A percentile compares a stretch with the other conserved stretches of the same genome.
phyloP scores from a whole-genome alignment of 495 filamentous ascomycete species.

The Tirmania nivea region DNA sequence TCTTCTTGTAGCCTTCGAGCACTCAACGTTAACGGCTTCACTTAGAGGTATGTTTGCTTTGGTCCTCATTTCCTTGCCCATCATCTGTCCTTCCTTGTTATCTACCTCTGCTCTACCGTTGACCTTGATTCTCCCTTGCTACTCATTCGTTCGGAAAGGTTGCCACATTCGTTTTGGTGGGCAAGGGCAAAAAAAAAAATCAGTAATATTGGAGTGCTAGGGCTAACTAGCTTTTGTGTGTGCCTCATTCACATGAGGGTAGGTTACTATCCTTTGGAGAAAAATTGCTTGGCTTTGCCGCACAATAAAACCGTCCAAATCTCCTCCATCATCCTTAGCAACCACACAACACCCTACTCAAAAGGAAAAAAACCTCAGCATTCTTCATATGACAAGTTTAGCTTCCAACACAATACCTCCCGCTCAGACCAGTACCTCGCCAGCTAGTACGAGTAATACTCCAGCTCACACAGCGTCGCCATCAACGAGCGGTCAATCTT shows the following conservation, averaged over 20 bases:
- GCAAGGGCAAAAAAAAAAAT: constrained; percentile 5
- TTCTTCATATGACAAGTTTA: constrained; percentile 21
- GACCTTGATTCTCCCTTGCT: no score
- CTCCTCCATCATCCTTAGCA: neutral
- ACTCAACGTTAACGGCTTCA: no score
- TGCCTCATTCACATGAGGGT: constrained; percentile 6
- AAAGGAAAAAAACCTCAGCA: constrained; percentile 10
- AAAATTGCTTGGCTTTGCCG: neutral
- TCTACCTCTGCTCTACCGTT: no score
- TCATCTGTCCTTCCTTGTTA: no score
- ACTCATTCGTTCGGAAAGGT: no score
- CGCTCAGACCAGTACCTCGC: constrained; percentile 13
- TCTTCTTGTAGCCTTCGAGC: no score
- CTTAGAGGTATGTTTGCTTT: no score
- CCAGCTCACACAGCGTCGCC: constrained; percentile 17
- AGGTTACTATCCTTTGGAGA: neutral
- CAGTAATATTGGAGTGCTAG: neutral
- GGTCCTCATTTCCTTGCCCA: no score
- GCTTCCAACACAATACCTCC: constrained; percentile 14
- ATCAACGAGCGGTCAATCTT: constrained; percentile 18
- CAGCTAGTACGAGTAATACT: constrained; percentile 14
- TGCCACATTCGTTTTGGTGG: neutral
- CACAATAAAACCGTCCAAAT: neutral
- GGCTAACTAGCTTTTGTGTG: constrained; percentile 3
- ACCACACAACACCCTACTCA: constrained; percentile 9